Conservation (phyloP, 2,329 filamentous ascomycete species). For the Endoconidiophora laricicola region DNA sequence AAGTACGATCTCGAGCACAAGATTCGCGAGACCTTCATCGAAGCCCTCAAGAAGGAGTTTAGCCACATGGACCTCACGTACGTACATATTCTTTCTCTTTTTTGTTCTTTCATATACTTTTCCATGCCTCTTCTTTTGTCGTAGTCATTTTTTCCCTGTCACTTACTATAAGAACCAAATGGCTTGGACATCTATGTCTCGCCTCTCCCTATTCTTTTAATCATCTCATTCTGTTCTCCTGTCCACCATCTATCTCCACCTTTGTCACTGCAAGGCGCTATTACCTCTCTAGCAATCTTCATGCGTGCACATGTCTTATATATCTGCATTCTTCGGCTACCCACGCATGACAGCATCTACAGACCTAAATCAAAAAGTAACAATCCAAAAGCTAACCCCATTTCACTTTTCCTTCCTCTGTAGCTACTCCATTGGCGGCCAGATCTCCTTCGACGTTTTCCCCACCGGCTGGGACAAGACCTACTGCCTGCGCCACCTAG, state of each 20-base stretch:
- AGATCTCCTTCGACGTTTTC: conserved; percentile 98
- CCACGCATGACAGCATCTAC: background rate
- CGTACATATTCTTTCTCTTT: conserved; percentile 21
- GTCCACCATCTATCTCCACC: background rate
- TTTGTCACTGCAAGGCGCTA: background rate
- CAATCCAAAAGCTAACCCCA: background rate
- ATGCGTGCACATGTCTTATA: background rate
- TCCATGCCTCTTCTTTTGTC: conserved; percentile 4
- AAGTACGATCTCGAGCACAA: conserved; percentile 63
- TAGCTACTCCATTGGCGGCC: conserved; percentile 85
- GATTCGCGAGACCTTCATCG: conserved; percentile 62
- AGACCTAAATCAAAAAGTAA: background rate
- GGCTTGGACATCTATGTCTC: too few species aligned
- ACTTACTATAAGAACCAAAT: too few species aligned
- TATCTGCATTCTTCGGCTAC: background rate
- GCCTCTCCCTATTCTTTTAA: too few species aligned
- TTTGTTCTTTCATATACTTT: background rate
- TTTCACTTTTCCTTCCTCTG: background rate
- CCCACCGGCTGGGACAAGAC: conserved; percentile 97
- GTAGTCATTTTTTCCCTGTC: background rate
- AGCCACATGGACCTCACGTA: conserved; percentile 70
- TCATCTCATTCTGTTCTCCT: too few species aligned
- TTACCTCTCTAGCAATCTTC: background rate
- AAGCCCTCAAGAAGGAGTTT: conserved; percentile 63
- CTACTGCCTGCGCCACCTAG: conserved; percentile 80